These are phyloP conservation scores for Mercurialis annua DNA, from an alignment of 345 rosid species.

Conservation along the genomic window DNA sequence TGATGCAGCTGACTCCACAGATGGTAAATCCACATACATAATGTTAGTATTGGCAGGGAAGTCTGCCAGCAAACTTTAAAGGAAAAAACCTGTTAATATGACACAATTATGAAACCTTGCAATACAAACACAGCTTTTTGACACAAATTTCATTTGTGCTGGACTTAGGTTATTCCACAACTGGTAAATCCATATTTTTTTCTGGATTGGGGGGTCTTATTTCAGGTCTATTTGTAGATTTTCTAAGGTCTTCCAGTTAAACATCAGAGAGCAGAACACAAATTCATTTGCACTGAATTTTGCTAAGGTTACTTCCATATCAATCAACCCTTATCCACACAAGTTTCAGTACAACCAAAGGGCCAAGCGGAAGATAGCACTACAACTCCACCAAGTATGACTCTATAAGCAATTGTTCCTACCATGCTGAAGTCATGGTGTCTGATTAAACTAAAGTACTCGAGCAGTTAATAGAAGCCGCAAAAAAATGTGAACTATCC, in stretches of 20 bases:
- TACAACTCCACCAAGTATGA: not conserved
- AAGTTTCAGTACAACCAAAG: not conserved
- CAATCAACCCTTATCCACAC: not conserved
- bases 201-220: too few relatives aligned
- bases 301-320: not conserved
- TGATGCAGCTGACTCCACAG: constrained; percentile 66
- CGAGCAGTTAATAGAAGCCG: not conserved
- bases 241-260: not conserved
- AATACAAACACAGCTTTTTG: not conserved
- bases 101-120: not conserved
- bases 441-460: not conserved
- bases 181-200: too few relatives aligned
- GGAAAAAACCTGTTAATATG: constrained; percentile 15
- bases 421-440: not conserved
- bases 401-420: not conserved
- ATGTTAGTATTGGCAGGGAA: constrained; percentile 96
- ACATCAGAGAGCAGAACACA: not conserved
- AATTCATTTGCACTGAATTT: not conserved
- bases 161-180: too few relatives aligned
- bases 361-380: not conserved
- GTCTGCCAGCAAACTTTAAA: constrained; percentile 62
- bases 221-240: not conserved
- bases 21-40: constrained; percentile 69
- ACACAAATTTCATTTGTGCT: too few relatives aligned
- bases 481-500: not conserved